phyloP scores from a whole-genome alignment of 208 protist genomes.

The Trypanosoma congolense region DNA sequence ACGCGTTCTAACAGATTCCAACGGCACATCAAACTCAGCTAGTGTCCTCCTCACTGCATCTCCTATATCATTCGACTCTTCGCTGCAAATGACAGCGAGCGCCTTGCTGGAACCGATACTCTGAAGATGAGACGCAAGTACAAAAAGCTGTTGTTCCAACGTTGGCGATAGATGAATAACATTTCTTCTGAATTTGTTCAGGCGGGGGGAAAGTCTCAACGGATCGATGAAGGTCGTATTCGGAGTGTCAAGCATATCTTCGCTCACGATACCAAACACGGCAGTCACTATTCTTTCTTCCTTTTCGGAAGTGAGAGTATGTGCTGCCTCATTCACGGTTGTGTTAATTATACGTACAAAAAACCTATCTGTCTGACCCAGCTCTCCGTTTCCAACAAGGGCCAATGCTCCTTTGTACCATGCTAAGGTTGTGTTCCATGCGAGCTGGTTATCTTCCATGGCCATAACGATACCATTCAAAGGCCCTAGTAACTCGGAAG shows the following conservation, averaged over 20 bases:
- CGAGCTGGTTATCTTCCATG: neutral
- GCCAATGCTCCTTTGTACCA: neutral
- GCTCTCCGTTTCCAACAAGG: neutral
- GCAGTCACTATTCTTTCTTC: slow-evolving; percentile 1
- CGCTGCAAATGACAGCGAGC: slow-evolving; percentile 1
- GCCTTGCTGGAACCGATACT: neutral
- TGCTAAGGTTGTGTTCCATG: neutral
- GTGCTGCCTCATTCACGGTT: neutral
- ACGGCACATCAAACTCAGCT: slow-evolving; percentile 4
- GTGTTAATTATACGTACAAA: slow-evolving; percentile 1
- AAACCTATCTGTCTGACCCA: neutral
- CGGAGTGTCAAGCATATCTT: neutral
- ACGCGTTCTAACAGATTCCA: slow-evolving; percentile 2
- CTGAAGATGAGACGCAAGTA: neutral
- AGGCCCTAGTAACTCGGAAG: neutral
- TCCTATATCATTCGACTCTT: neutral
- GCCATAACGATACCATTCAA: slow-evolving; percentile 5
- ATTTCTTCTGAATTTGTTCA: neutral
- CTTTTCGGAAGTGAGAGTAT: neutral
- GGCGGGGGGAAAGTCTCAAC: neutral
- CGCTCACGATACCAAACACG: slow-evolving; percentile 1
- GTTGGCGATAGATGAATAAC: slow-evolving; percentile 3
- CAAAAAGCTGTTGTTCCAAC: slow-evolving; percentile 2
- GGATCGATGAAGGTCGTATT: slow-evolving; percentile 6
- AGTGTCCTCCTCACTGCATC: neutral